Evolutionary conservation across 768 basidiomycete genomes (phyloP).

Genomic region (Neoboletus magnificus): DNA sequence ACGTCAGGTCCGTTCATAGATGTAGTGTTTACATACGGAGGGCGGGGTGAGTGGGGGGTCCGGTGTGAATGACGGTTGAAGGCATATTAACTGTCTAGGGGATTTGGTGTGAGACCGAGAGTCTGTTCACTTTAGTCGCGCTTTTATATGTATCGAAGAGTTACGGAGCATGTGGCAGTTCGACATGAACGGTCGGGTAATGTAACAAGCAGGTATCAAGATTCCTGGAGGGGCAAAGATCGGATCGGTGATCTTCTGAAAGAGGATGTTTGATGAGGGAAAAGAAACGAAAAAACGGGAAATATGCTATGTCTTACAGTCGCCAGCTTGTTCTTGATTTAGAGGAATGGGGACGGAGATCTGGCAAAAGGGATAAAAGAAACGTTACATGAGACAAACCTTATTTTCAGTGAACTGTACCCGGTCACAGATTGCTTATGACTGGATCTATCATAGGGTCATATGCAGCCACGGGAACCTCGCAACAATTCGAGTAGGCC

Average conservation of each 20-base stretch:
- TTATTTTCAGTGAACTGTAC: slow-evolving; percentile 20
- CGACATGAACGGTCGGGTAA: slow-evolving; percentile 18
- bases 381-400: slow-evolving; percentile 32
- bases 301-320: slow-evolving; percentile 7
- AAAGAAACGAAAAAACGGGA: slow-evolving; percentile 15
- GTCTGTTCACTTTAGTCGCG: neutral
- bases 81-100: slow-evolving; percentile 9
- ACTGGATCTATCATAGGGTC: slow-evolving; percentile 9
- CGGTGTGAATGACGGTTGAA: slow-evolving; percentile 17
- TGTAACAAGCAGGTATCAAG: slow-evolving; percentile 9
- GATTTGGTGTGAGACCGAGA: slow-evolving; percentile 3
- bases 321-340: slow-evolving; percentile 20
- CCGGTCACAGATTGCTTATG: slow-evolving; percentile 1
- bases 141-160: slow-evolving; percentile 25
- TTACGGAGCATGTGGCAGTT: slow-evolving; percentile 16
- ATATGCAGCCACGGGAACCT: slow-evolving; percentile 18
- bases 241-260: slow-evolving; percentile 21
- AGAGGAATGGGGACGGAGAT: slow-evolving; percentile 21
- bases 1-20: neutral
- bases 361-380: slow-evolving; percentile 26
- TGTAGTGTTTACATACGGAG: slow-evolving; percentile 24
- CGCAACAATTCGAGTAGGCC: slow-evolving; percentile 9
- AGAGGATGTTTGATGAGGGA: slow-evolving; percentile 14
- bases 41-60: slow-evolving; percentile 30
- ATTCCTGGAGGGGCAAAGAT: slow-evolving; percentile 15